phyloP scores from a whole-genome alignment of 345 rosid species.

The Hirschfeldia incana region DNA sequence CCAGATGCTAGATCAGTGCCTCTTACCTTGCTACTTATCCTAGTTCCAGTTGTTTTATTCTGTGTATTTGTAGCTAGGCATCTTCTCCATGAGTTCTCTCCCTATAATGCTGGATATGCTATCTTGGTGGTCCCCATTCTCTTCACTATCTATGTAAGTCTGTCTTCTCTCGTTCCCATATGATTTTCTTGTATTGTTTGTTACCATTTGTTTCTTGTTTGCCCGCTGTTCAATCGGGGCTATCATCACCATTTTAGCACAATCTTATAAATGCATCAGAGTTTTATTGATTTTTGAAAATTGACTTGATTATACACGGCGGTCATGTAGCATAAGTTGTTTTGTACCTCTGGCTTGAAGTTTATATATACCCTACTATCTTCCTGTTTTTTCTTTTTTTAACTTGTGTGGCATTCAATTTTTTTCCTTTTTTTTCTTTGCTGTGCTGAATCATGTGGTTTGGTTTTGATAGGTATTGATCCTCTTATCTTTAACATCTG shows the following conservation, averaged over 20 bases:
- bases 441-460: conserved; percentile 16
- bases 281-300: not conserved
- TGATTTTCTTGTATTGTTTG: not conserved
- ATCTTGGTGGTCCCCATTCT: conserved; percentile 69
- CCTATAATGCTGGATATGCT: conserved; percentile 78
- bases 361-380: not conserved
- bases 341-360: conserved; percentile 4
- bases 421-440: not conserved
- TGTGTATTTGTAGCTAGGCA: conserved; percentile 90
- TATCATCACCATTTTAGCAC: not conserved
- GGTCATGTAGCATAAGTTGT: conserved; percentile 1
- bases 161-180: conserved; percentile 5
- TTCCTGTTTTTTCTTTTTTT: not conserved
- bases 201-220: conserved; percentile 1
- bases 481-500: conserved; percentile 86
- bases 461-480: conserved; percentile 68
- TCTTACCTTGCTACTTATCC: conserved; percentile 71
- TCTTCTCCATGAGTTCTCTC: conserved; percentile 83
- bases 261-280: not conserved
- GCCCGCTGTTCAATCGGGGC: not conserved
- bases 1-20: conserved; percentile 91
- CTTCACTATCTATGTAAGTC: conserved; percentile 75
- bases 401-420: conserved; percentile 7
- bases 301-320: not conserved
- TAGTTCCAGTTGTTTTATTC: conserved; percentile 71